Evolutionary conservation across 2,329 filamentous ascomycete species (phyloP).

Genomic region (Clathrospora elynae): DNA sequence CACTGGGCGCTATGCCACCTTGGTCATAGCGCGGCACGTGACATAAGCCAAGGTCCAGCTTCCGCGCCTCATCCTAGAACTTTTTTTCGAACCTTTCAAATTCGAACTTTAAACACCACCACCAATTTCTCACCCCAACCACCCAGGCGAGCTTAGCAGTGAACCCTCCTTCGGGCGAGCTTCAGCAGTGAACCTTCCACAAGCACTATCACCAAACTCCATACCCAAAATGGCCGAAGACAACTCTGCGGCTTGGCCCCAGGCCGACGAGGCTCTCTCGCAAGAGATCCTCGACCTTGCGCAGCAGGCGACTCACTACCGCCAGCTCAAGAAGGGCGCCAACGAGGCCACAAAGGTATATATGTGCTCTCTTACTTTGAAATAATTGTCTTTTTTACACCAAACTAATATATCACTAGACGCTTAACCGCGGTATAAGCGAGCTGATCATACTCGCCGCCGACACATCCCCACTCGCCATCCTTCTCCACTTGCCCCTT

Average conservation of each 20-base stretch:
- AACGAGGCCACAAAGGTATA: slow-evolving; percentile 80
- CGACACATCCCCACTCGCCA: slow-evolving; percentile 85
- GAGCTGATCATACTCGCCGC: slow-evolving; percentile 84
- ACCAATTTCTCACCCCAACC: slow-evolving; percentile 12
- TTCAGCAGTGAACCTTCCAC: slow-evolving; percentile 40
- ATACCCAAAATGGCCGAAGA: slow-evolving; percentile 36
- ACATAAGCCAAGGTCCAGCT: slow-evolving; percentile 27
- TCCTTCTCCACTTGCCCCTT: slow-evolving; percentile 70
- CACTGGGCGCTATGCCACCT: slow-evolving; percentile 24
- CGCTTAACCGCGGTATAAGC: slow-evolving; percentile 85
- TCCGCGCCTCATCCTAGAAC: slow-evolving; percentile 8
- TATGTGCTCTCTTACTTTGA: too few species aligned
- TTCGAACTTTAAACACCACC: slow-evolving; percentile 7
- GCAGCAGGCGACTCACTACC: slow-evolving; percentile 39
- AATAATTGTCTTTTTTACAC: too few species aligned
- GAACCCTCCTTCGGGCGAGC: slow-evolving; percentile 43
- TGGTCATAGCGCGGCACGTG: slow-evolving; percentile 28
- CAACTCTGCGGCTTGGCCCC: slow-evolving; percentile 42
- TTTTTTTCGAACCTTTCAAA: slow-evolving; percentile 11
- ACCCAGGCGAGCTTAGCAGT: not conserved
- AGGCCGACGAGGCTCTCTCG: slow-evolving; percentile 55
- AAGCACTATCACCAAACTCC: slow-evolving; percentile 10
- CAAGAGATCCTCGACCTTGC: slow-evolving; percentile 52
- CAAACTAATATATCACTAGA: too few species aligned
- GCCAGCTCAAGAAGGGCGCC: slow-evolving; percentile 47